Evolutionary conservation across 208 protist genomes (phyloP), one percentile per base, ranked within the genome.

Genomic region (Tritrichomonas musculus): DNA sequence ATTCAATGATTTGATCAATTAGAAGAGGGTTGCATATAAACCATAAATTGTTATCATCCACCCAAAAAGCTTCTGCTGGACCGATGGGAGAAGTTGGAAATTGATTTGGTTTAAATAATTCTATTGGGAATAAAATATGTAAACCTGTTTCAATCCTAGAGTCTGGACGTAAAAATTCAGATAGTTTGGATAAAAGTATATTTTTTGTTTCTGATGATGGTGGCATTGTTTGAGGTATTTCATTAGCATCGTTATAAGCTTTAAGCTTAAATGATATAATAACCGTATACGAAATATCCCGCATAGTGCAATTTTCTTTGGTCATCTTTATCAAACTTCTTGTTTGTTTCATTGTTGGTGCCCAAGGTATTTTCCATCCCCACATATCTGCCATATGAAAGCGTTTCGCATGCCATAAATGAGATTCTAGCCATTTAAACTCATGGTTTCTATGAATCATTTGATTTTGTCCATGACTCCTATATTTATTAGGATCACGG

Each of bases 331-430:
- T 64, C 65, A 80, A n/a, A 55, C 33, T 65, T 77, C 93, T 44
- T 44, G 93, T 77, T 64, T 36, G 27, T 80, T 92, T 92, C 53
- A 93, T 93, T 33, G 93, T 92, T 49, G 80, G 93, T 25, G 53
- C 17, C 25, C 14, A 50, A 22, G 93, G 92, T 92, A 94, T 50
- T 84, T 93, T 92, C 77, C 82, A 94, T 49, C 60, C 92, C 80
- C 80, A 94, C n/a, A 94, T 55, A 80, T 94, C 84, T n/a, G 17
- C 41, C 57, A 94, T 94, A 20, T 94, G 80, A 73, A 94, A 93
- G 25, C 93, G 93, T 84, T 94, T 94, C 60, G 80, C 92, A 92
- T 94, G 93, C 93, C 93, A 94, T 33, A 94, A 65, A 93, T 94
- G 93, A 0, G 93, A 93, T 57, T 93, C 93, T 1, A 94, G 84